Evolutionary conservation across 352 stramenopile species (phyloP), one percentile per base, ranked within the genome.

Genomic region (Aphanomyces stellatus): DNA sequence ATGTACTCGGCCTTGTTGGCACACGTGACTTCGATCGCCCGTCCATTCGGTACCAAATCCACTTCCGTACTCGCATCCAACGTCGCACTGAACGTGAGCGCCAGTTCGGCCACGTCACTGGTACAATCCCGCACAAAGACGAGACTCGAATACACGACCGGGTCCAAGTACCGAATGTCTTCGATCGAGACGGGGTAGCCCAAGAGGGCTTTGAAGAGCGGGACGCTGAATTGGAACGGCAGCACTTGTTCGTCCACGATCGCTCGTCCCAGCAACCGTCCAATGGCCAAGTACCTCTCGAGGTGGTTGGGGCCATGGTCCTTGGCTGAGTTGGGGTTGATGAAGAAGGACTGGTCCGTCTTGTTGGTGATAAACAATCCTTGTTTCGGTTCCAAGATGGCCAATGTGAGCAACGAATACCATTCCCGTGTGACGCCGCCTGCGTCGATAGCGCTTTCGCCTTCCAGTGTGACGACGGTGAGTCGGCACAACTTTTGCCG

Each of bases 201-300:
- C 17, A 98, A 74, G 33, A 99, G 88, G 66, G 98, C 88, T 77
- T 99, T 99, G 74, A 99, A 97, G 40, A 99, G 74, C 34, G 96
- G 91, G n/a, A 95, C 76, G 3, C 95, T 90, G 73, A 99, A 83
- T 70, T 99, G 96, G 41, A 96, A 96, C 51, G 88, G 82, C 0
- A 98, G 88, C 28, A 98, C 78, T 57, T 98, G 95, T 31, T 91
- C 85, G 71, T 99, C 97, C 1, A 91, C 59, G 27, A 90, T 70
- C 28, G 80, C 75, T 3, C 81, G 74, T 0, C 83, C 83, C 0
- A 94, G 40, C 1, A 91, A 49, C 1, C 83, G 71, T 4, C 82
- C 83, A 0, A 75, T 65, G 2, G 72, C 80, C n/a, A 82, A 76
- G 62, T 78, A 88, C 64, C 87, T 83, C 22, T 76, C 65, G 53